Evolutionary conservation across 345 rosid species (phyloP).

Genomic region (Eucalyptus tenuipes): DNA sequence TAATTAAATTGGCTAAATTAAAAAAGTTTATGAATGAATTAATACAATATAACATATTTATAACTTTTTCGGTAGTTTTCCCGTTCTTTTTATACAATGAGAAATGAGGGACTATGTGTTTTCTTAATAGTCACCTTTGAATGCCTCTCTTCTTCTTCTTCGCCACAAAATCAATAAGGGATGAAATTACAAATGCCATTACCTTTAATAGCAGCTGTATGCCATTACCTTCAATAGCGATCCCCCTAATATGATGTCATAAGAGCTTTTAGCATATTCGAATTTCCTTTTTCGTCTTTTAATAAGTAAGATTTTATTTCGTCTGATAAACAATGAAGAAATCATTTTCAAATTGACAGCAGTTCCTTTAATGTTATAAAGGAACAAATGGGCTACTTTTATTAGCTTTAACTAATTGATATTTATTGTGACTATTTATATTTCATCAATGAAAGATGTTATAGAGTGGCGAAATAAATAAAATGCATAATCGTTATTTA

Average conservation of each 20-base stretch:
- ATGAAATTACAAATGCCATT: background rate
- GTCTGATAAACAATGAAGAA: background rate
- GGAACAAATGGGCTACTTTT: background rate
- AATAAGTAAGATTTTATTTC: background rate
- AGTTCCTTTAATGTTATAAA: background rate
- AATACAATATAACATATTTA: fast-evolving
- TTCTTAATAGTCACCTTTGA: background rate
- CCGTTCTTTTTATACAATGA: background rate
- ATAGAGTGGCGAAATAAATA: background rate
- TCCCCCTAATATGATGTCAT: background rate
- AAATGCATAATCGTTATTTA: background rate
- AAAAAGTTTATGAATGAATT: no score
- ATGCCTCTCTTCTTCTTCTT: background rate
- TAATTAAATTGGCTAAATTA: fast-evolving
- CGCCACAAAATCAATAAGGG: background rate
- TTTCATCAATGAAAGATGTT: no score
- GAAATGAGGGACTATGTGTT: background rate
- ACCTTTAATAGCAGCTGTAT: background rate
- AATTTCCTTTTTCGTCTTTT: background rate
- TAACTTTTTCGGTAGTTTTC: background rate
- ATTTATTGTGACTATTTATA: background rate
- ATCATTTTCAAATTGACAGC: background rate
- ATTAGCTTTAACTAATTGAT: background rate
- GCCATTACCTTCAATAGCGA: background rate
- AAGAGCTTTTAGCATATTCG: background rate